Percentiles rank a stretch among this genome's conserved stretches.
Conservation (phyloP, 352 stramenopile genomes). For the Achlya hypogyna region DNA sequence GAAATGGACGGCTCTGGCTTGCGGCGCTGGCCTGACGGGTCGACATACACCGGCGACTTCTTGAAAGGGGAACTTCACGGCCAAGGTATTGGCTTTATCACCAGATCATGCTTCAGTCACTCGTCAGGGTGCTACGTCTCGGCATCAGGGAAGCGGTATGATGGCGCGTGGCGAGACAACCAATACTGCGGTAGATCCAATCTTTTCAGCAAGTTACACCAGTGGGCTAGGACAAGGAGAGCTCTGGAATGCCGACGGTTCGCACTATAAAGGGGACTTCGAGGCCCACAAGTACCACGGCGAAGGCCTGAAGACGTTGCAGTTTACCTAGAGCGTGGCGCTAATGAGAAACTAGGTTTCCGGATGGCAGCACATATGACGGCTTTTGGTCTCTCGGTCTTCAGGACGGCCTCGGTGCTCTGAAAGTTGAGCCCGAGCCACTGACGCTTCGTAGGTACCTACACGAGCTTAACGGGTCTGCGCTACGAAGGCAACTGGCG, state of each 20-base stretch:
- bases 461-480: background rate
- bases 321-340: background rate
- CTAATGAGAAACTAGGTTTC: background rate
- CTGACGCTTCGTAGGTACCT: conserved; percentile 15
- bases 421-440: conserved; percentile 23
- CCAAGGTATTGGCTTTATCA: conserved; percentile 25
- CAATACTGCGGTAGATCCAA: conserved; percentile 21
- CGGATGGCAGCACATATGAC: conserved; percentile 8
- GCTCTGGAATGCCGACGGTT: conserved; percentile 25
- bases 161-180: conserved; percentile 45
- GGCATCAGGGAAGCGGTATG: conserved; percentile 37
- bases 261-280: conserved; percentile 41
- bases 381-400: conserved; percentile 27
- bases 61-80: conserved; percentile 40
- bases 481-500: conserved; percentile 41
- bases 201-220: background rate
- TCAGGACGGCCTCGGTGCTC: conserved; percentile 8
- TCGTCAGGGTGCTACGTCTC: conserved; percentile 25
- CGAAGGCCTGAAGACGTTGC: conserved; percentile 25
- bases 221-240: conserved; percentile 27
- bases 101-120: background rate
- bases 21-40: conserved; percentile 41
- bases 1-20: conserved; percentile 55
- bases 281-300: conserved; percentile 34
- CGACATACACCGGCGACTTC: conserved; percentile 54